Evolutionary conservation across 352 stramenopile genomes (phyloP).

Genomic region (Phytophthora lateralis): DNA sequence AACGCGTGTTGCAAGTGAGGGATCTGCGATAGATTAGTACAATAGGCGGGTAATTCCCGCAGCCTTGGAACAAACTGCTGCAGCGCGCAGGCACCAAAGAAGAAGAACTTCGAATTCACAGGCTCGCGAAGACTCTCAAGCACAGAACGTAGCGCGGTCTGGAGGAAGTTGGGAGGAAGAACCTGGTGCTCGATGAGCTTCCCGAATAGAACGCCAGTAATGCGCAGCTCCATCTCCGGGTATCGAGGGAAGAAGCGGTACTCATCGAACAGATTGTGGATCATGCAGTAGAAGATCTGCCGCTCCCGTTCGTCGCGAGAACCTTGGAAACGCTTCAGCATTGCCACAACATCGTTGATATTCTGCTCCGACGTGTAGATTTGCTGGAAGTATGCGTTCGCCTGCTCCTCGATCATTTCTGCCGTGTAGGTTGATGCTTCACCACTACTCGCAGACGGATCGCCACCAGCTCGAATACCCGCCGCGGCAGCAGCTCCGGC

Average conservation of each 20-base stretch:
- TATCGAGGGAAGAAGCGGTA: slow-evolving; percentile 99
- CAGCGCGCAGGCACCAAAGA: slow-evolving; percentile 98
- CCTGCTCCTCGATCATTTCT: slow-evolving; percentile 98
- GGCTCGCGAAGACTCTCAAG: slow-evolving; percentile 96
- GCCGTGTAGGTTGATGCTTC: slow-evolving; percentile 67
- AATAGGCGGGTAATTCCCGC: slow-evolving; percentile 98
- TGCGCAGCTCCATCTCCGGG: slow-evolving; percentile 98
- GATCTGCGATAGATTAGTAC: slow-evolving; percentile 98
- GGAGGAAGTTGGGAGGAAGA: slow-evolving; percentile 97
- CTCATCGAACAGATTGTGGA: slow-evolving; percentile 99
- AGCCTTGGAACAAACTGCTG: slow-evolving; percentile 98
- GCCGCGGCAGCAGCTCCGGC: slow-evolving; percentile 9
- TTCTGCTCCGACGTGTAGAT: slow-evolving; percentile 99
- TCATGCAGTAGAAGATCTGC: slow-evolving; percentile 99
- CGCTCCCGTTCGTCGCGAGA: slow-evolving; percentile 96
- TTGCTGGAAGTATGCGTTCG: slow-evolving; percentile 99
- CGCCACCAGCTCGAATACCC: slow-evolving; percentile 16
- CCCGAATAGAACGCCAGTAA: slow-evolving; percentile 98
- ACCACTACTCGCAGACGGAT: slow-evolving; percentile 22
- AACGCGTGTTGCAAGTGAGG: slow-evolving; percentile 95
- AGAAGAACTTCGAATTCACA: slow-evolving; percentile 98
- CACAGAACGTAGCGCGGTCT: slow-evolving; percentile 97
- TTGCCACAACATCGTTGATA: slow-evolving; percentile 97
- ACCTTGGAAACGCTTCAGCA: slow-evolving; percentile 98
- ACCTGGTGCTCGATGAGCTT: slow-evolving; percentile 99